These are phyloP conservation scores for Blumeria hordei DNA, from an alignment of 2,329 filamentous ascomycete species.

Conservation along the genomic window DNA sequence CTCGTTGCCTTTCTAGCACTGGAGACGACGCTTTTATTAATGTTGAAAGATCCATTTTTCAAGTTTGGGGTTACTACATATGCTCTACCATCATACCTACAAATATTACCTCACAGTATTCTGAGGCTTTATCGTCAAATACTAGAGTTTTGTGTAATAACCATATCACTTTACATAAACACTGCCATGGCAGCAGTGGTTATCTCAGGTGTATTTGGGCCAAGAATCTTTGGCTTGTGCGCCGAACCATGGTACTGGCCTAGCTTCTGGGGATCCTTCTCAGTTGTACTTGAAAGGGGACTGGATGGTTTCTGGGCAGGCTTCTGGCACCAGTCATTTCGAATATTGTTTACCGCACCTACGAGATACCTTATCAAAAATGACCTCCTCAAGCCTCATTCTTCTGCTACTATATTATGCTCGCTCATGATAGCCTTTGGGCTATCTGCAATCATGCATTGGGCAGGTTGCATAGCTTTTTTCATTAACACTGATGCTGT, in stretches of 20 bases:
- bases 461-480: slow-evolving; percentile 40
- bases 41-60: slow-evolving; percentile 64
- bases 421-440: slow-evolving; percentile 32
- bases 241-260: slow-evolving; percentile 37
- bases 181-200: slow-evolving; percentile 35
- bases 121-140: slow-evolving; percentile 31
- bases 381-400: slow-evolving; percentile 18
- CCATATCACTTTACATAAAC: slow-evolving; percentile 33
- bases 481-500: slow-evolving; percentile 27
- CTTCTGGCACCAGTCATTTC: slow-evolving; percentile 85
- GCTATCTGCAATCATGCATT: slow-evolving; percentile 45
- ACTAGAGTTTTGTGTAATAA: slow-evolving; percentile 29
- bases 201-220: slow-evolving; percentile 24
- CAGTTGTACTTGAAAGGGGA: slow-evolving; percentile 38
- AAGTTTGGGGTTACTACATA: slow-evolving; percentile 23
- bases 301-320: slow-evolving; percentile 61
- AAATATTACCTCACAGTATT: slow-evolving; percentile 19
- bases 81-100: slow-evolving; percentile 21
- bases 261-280: slow-evolving; percentile 27
- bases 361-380: slow-evolving; percentile 21
- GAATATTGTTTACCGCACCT: slow-evolving; percentile 42
- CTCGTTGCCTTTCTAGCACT: slow-evolving; percentile 37
- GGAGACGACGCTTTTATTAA: slow-evolving; percentile 42
- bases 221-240: slow-evolving; percentile 26
- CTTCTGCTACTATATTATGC: slow-evolving; percentile 14